These are phyloP conservation scores for Fusarium sp. DNA, from an alignment of 2,329 filamentous ascomycete genomes.

Conservation along the genomic window DNA sequence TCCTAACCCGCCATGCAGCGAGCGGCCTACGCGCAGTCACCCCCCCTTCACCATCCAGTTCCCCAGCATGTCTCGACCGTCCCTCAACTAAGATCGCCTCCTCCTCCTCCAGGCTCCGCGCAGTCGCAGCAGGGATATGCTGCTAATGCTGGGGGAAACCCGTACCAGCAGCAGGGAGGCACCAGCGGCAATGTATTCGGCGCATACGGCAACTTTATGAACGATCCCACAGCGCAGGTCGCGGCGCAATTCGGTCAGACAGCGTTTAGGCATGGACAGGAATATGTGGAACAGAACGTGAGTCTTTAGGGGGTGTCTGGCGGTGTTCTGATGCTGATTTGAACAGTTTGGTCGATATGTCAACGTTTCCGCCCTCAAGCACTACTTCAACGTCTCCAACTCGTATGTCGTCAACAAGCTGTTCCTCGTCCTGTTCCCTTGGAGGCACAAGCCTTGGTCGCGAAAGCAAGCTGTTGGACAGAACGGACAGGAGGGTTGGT, in stretches of 20 bases:
- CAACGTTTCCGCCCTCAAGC: conserved; percentile 92
- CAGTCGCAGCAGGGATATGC: conserved; percentile 73
- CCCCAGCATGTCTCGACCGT: conserved; percentile 99
- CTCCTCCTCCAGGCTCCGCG: conserved; percentile 78
- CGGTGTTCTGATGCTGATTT: conserved; percentile 24
- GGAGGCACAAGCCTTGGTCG: conserved; percentile 97
- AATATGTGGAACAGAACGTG: conserved; percentile 96
- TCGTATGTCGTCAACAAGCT: conserved; percentile 95
- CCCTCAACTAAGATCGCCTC: conserved; percentile 94
- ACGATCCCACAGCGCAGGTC: conserved; percentile 93
- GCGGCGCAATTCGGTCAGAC: conserved; percentile 94
- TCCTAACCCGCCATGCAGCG: conserved; percentile 77
- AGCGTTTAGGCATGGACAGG: conserved; percentile 89
- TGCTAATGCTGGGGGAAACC: conserved; percentile 76
- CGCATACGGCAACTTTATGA: conserved; percentile 92
- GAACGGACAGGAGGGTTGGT: conserved; percentile 78
- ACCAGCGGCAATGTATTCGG: conserved; percentile 67
- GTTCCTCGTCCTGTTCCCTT: conserved; percentile 93
- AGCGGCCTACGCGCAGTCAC: conserved; percentile 84
- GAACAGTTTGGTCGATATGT: conserved; percentile 75
- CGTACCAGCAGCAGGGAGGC: conserved; percentile 75
- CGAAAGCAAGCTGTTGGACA: conserved; percentile 83
- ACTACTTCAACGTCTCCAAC: conserved; percentile 99
- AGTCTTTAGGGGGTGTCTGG: conserved; percentile 45
- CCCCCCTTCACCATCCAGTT: conserved; percentile 94